phyloP scores from a whole-genome alignment of 371 early-diverging fungal genomes.

The Enterospora canceri region DNA sequence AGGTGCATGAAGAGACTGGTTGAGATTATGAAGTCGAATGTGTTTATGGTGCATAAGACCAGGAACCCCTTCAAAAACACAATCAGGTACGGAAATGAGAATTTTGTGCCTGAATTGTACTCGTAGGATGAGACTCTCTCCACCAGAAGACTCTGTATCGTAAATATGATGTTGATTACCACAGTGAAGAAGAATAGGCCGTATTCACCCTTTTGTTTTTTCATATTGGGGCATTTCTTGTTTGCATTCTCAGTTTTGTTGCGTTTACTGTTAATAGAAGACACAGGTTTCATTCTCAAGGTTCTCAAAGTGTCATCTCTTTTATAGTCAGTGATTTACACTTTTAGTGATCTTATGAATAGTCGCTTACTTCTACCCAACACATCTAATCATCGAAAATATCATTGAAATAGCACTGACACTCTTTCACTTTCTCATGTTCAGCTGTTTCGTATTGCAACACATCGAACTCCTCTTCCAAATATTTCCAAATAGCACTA shows the following conservation, averaged over 20 bases:
- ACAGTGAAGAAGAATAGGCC: neutral
- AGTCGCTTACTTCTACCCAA: neutral
- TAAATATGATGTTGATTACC: conserved; percentile 22
- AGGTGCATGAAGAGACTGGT: too few relatives aligned
- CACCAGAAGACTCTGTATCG: conserved; percentile 6
- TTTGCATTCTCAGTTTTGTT: too few relatives aligned
- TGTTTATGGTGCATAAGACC: neutral
- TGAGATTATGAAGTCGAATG: neutral
- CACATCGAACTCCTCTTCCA: conserved; percentile 27
- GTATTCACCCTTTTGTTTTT: too few relatives aligned
- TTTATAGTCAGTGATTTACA: neutral
- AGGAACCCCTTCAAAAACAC: neutral
- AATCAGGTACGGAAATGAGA: conserved; percentile 4
- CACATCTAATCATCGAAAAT: neutral
- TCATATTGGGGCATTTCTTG: too few relatives aligned
- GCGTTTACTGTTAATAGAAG: neutral
- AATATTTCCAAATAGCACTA: conserved; percentile 51
- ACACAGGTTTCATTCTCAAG: conserved; percentile 1
- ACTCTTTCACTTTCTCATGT: neutral
- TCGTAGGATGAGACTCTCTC: conserved; percentile 18
- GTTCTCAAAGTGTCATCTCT: neutral
- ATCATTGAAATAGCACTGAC: neutral
- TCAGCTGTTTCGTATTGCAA: conserved; percentile 10
- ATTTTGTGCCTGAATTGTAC: conserved; percentile 5
- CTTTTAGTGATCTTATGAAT: neutral